Evolutionary conservation across 371 early-diverging fungal species (phyloP).

Genomic region (Saksenaea oblongispora): DNA sequence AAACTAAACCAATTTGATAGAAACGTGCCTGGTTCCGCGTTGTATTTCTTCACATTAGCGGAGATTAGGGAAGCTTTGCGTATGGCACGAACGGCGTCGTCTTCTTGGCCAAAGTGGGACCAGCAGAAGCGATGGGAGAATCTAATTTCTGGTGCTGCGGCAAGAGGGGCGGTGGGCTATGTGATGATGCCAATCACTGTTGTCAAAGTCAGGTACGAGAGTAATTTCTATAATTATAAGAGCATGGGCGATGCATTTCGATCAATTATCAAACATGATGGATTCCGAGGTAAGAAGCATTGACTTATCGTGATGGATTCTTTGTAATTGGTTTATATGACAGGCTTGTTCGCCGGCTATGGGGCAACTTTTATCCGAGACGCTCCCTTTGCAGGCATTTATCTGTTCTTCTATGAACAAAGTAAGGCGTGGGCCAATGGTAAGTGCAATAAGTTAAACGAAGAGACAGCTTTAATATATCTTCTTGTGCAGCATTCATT

Average conservation of each 20-base stretch:
- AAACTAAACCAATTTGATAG: constrained; percentile 25
- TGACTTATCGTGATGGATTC: neutral
- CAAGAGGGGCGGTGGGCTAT: constrained; percentile 86
- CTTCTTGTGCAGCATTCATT: neutral
- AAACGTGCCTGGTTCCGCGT: constrained; percentile 85
- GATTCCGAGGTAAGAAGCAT: constrained; percentile 52
- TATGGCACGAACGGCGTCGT: constrained; percentile 28
- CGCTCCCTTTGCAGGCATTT: constrained; percentile 96
- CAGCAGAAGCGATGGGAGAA: constrained; percentile 59
- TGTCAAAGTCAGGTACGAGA: constrained; percentile 93
- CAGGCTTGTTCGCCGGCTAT: constrained; percentile 87
- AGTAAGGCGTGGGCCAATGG: constrained; percentile 55
- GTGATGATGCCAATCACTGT: constrained; percentile 95
- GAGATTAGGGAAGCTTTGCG: constrained; percentile 49
- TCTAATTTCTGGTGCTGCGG: constrained; percentile 75
- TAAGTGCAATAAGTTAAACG: constrained; percentile 18
- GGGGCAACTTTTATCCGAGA: constrained; percentile 92
- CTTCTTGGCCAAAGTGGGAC: constrained; percentile 17
- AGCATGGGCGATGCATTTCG: constrained; percentile 62
- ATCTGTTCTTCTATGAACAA: constrained; percentile 89
- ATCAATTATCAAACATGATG: constrained; percentile 63
- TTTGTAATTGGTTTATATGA: neutral
- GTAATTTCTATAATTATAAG: constrained; percentile 81
- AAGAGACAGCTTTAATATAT: neutral
- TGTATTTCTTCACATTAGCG: constrained; percentile 74